Percentiles rank a stretch among this genome's conserved stretches.
Evolutionary conservation across 129 eudicot species (phyloP).

Genomic region (Cynara cardunculus): DNA sequence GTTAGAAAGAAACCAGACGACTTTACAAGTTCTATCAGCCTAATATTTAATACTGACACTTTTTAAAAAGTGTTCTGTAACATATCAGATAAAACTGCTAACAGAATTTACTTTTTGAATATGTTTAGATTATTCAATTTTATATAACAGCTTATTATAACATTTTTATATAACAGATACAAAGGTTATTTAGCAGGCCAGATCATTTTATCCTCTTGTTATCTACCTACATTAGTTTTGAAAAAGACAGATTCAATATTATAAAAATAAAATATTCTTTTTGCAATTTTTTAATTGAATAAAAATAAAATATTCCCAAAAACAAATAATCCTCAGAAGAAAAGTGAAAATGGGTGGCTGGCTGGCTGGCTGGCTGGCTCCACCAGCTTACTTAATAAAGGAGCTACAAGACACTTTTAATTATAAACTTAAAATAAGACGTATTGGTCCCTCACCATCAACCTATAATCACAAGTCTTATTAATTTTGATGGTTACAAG

Average conservation of each 20-base stretch:
- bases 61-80: too few species aligned
- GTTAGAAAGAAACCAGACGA: too few species aligned
- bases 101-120: too few species aligned
- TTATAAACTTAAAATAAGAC: background rate
- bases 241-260: constrained; percentile 2
- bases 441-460: constrained; percentile 21
- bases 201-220: constrained; percentile 20
- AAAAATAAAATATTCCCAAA: background rate
- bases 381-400: constrained; percentile 17
- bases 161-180: background rate
- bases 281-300: background rate
- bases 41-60: too few species aligned
- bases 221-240: constrained; percentile 1
- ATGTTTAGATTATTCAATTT: too few species aligned
- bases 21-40: too few species aligned
- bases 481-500: constrained; percentile 21
- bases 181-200: constrained; percentile 4
- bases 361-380: constrained; percentile 18
- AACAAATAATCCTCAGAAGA: background rate
- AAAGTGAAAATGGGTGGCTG: background rate
- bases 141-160: too few species aligned
- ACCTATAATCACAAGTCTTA: constrained; percentile 11
- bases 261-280: background rate
- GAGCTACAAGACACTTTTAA: constrained; percentile 18
- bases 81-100: too few species aligned